Base-by-base conservation (phyloP, 2,329 filamentous ascomycete species). In the Pestalotiopsis sp. region DNA sequence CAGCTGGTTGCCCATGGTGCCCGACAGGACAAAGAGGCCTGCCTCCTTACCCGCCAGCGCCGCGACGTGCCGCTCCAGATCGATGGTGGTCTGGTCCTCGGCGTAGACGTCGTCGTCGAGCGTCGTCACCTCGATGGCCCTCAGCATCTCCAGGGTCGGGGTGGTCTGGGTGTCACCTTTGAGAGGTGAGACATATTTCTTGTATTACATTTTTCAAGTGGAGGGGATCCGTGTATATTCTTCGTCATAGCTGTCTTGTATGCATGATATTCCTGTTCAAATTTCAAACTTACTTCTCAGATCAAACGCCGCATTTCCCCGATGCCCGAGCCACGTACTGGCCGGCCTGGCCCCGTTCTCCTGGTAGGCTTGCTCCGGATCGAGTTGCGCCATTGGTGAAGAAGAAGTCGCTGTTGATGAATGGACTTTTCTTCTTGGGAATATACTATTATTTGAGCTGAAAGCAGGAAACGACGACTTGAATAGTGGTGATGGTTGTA, bases 1-100 rank as follows among this genome's bases (percentile, higher is more conserved):
- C 56, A 95, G 84, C 76, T 95, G 92, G 80, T 95, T 95, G 45
- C 91, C 92, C 92, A 95, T 94, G 1, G 92, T 95, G 4, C 93
- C 93, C 0, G 90, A 92, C 72, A 94, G 85, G 58, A 95, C 92
- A 69, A 95, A 88, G 1, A 94, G 82, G 0, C 86, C 90, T 49
- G 87, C 87, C 74, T 92, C 88, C 74, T 94, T 91, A 70, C 86
- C 86, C 2, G 91, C 89, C 2, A 93, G 84, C 6, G 84, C 77
- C 20, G 92, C 90, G 58, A 94, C 84, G 76, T 90, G 89, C 58
- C 84, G 77, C 78, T 95, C 91, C 62, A 95, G 87, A 39, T 84
- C 81, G 67, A 85, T 87, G 11, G 93, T 95, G 0, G 90, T 92
- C 0, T 87, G 84, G 76, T 94, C 92, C 80, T 94, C 91, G 73